Evolutionary conservation across 1,284 basidiomycete species (phyloP).

Genomic region (Malassezia caprae): DNA sequence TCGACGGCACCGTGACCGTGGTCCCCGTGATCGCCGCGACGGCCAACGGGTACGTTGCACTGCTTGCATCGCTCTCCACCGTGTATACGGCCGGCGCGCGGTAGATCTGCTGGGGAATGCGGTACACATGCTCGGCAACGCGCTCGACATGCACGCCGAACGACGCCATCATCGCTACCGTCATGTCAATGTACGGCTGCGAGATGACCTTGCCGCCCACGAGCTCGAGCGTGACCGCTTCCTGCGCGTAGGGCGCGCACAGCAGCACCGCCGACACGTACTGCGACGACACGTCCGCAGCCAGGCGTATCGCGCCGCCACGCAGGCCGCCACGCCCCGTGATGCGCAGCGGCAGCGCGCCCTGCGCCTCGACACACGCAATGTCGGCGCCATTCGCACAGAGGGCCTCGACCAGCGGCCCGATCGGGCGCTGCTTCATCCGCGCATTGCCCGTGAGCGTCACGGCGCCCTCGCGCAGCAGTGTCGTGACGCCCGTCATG

Average conservation of each 20-base stretch:
- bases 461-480: constrained; percentile 52
- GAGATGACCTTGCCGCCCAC: constrained; percentile 89
- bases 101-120: constrained; percentile 74
- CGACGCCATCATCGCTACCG: constrained; percentile 91
- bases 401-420: constrained; percentile 87
- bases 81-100: constrained; percentile 65
- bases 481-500: constrained; percentile 86
- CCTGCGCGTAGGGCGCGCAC: constrained; percentile 81
- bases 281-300: constrained; percentile 91
- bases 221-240: constrained; percentile 75
- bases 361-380: constrained; percentile 65
- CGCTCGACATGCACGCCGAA: constrained; percentile 76
- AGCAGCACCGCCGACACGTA: constrained; percentile 95
- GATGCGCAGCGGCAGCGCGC: constrained; percentile 82
- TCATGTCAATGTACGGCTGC: constrained; percentile 99
- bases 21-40: constrained; percentile 93
- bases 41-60: constrained; percentile 91
- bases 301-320: constrained; percentile 74
- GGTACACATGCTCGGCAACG: constrained; percentile 61
- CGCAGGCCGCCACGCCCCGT: constrained; percentile 56
- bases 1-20: constrained; percentile 81
- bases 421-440: constrained; percentile 94
- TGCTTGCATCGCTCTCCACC: constrained; percentile 91
- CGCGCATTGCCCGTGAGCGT: constrained; percentile 81
- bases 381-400: constrained; percentile 69